Evolutionary conservation across 441 rosid genomes (phyloP).

Genomic region (Erysimum cheiri): DNA sequence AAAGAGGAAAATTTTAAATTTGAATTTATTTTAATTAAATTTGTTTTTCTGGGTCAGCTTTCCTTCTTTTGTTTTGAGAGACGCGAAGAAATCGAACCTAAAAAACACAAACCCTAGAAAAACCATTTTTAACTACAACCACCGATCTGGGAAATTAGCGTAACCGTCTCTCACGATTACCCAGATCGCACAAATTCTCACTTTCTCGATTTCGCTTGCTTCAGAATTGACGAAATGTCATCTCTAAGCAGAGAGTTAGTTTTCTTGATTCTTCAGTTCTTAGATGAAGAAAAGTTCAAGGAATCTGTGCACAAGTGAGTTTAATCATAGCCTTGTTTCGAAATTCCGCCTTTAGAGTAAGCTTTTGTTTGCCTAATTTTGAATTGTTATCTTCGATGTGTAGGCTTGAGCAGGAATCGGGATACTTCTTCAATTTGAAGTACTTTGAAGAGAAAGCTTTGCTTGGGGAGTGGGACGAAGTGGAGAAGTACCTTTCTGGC

Average conservation of each 20-base stretch:
- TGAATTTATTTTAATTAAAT: constrained; percentile 25
- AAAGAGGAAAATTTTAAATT: constrained; percentile 11
- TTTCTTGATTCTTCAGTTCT: constrained; percentile 54
- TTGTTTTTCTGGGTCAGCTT: no score
- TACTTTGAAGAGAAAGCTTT: constrained; percentile 89
- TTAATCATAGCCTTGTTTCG: background rate
- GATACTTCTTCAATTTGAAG: constrained; percentile 88
- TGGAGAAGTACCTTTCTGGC: constrained; percentile 82
- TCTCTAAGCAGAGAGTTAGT: constrained; percentile 56
- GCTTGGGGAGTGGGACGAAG: constrained; percentile 95
- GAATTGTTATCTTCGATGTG: constrained; percentile 21
- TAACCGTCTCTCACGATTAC: constrained; percentile 22
- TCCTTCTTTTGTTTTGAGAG: no score
- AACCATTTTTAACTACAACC: constrained; percentile 37
- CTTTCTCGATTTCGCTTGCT: background rate
- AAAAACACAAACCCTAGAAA: constrained; percentile 55
- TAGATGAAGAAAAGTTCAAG: constrained; percentile 56
- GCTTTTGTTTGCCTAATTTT: background rate
- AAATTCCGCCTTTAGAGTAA: background rate
- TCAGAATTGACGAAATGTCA: constrained; percentile 41
- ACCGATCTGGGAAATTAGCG: constrained; percentile 34
- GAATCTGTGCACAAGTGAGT: constrained; percentile 54
- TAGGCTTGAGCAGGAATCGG: constrained; percentile 95
- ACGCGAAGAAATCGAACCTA: constrained; percentile 43
- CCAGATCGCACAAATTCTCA: constrained; percentile 31